Base-by-base conservation (phyloP, 2,329 filamentous ascomycete genomes). In the Epichloe scottii region DNA sequence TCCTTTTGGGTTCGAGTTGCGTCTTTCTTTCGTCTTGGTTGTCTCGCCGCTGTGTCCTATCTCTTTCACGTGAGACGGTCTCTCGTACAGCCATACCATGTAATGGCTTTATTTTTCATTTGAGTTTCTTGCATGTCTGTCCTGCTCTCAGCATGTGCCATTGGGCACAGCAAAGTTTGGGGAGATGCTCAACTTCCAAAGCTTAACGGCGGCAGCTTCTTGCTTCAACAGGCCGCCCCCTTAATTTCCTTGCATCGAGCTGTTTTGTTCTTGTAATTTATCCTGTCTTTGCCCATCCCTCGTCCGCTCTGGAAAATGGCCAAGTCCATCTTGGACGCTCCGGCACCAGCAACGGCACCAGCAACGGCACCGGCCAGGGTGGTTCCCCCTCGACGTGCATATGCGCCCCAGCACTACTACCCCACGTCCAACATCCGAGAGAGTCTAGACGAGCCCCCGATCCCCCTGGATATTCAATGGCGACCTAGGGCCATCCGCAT, bases 381-480 rank as follows among this genome's bases (percentile, higher is more conserved):
- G 15, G 21, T 30, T 53, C 47, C 40, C 43, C 51, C 19, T 15
- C 43, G 19, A 23, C 43, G 37, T 49, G 43, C 43, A 50, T 41
- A 30, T 30, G 47, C 46, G 17, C 51, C 39, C 37, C 51, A 55
- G 17, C 19, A 37, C 17, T 51, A 56, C 46, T 51, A 56, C 46
- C 53, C 56, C 33, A 40, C 49, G 17, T 59, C 57, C 46, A 57
- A 57, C 46, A 37, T 52, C 34, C 53, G 53, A 15, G 52, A 46
- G 23, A 49, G 46, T 30, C 41, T 23, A 26, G 52, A 54, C 33
- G 19, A 39, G 26, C 33, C 26, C 10, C 47, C 39, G 15, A 34
- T 38, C 34, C 26, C 47, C n/a, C 47, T 39, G 30, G 30, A 23
- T 26, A 14, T 11, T 33, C 19, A 23, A 46, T 21, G 30, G 37